Percentiles rank a stretch among this genome's conserved stretches.
phyloP scores from a whole-genome alignment of 495 filamentous ascomycete genomes.

The Lophiotrema nucula region DNA sequence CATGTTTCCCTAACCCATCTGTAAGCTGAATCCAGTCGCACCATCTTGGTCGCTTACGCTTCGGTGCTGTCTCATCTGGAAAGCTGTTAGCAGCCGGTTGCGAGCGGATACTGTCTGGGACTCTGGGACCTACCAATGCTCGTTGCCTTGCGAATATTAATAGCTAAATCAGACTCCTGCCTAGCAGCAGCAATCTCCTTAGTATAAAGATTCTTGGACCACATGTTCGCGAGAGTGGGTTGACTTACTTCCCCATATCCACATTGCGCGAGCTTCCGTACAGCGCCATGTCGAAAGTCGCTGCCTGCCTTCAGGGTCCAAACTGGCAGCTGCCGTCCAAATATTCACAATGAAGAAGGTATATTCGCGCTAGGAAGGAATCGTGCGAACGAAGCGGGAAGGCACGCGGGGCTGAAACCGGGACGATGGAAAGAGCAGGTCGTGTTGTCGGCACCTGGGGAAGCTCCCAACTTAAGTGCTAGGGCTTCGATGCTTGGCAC shows the following conservation, averaged over 20 bases:
- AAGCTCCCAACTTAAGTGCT: not conserved
- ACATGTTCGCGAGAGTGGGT: too few species aligned
- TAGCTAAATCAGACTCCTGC: conserved; percentile 87
- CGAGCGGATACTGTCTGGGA: not conserved
- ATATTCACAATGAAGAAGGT: too few species aligned
- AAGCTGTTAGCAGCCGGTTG: conserved; percentile 22
- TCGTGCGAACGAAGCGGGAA: too few species aligned
- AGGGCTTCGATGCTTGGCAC: conserved; percentile 6
- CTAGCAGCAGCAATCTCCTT: too few species aligned
- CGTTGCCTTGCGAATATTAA: conserved; percentile 96
- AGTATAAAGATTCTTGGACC: too few species aligned
- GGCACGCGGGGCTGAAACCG: too few species aligned
- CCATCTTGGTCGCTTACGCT: conserved; percentile 59
- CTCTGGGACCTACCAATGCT: conserved; percentile 61
- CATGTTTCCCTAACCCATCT: conserved; percentile 73
- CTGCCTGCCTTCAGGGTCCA: conserved; percentile 19
- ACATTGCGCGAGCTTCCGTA: conserved; percentile 54
- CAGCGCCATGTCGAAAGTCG: conserved; percentile 38
- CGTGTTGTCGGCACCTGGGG: conserved; percentile 16
- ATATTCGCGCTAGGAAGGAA: too few species aligned
- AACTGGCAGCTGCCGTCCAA: too few species aligned
- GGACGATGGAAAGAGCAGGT: too few species aligned
- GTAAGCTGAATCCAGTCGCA: conserved; percentile 27
- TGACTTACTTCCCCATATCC: conserved; percentile 54
- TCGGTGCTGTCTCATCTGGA: conserved; percentile 87